These are phyloP conservation scores for Curvularia lunata DNA, from an alignment of 2,329 filamentous ascomycete genomes.

Conservation along the genomic window DNA sequence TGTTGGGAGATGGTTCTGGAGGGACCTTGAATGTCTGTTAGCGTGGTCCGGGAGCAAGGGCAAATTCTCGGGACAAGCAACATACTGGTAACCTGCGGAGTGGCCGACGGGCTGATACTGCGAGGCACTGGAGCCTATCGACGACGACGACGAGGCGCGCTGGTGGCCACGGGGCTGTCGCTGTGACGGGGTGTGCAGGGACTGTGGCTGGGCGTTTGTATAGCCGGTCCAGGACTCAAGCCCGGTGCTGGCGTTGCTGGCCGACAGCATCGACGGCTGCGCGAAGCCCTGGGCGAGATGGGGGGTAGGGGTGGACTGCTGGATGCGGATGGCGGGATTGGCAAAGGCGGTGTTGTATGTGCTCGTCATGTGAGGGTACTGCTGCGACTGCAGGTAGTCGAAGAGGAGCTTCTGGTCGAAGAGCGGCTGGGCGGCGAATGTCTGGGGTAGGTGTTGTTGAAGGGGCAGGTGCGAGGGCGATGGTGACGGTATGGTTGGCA, in stretches of 20 bases:
- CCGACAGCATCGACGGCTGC: constrained; percentile 42
- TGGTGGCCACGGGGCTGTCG: constrained; percentile 44
- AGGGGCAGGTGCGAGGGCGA: constrained; percentile 39
- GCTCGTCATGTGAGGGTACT: constrained; percentile 45
- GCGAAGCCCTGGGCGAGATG: constrained; percentile 38
- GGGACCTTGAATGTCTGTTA: constrained; percentile 50
- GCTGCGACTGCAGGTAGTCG: constrained; percentile 49
- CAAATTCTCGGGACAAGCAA: constrained; percentile 54
- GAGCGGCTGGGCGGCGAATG: constrained; percentile 33
- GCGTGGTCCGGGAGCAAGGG: constrained; percentile 46
- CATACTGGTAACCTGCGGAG: constrained; percentile 49
- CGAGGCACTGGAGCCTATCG: constrained; percentile 46
- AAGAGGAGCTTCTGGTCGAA: constrained; percentile 46
- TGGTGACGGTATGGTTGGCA: constrained; percentile 41
- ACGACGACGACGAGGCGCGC: constrained; percentile 49
- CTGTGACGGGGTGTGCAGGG: constrained; percentile 43
- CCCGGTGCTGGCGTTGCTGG: constrained; percentile 31
- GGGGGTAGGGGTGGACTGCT: constrained; percentile 50
- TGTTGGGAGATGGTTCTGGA: constrained; percentile 60
- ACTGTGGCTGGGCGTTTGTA: constrained; percentile 42
- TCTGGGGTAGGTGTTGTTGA: constrained; percentile 38
- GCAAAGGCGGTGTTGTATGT: constrained; percentile 41
- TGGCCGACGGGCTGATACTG: constrained; percentile 43
- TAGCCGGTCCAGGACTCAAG: constrained; percentile 44
- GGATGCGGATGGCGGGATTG: constrained; percentile 49